Conservation (phyloP, 495 filamentous ascomycete species). For the Amphirosellinia nigrospora region DNA sequence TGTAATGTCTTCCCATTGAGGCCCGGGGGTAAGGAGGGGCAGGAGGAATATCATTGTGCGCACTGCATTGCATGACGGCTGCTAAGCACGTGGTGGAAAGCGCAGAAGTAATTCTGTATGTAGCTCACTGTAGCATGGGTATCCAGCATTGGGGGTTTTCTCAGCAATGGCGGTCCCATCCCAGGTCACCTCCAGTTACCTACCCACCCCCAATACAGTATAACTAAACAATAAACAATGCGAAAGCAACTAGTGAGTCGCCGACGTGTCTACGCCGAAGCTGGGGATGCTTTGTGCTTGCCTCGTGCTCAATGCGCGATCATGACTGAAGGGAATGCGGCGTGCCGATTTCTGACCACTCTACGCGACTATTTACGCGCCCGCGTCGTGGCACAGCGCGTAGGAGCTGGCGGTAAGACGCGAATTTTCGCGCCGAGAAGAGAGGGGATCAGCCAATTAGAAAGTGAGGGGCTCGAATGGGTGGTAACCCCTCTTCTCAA, state of each 20-base stretch:
- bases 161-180: neutral
- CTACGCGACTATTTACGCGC: slow-evolving; percentile 19
- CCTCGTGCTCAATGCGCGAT: neutral
- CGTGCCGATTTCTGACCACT: neutral
- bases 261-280: too few relatives aligned
- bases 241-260: slow-evolving; percentile 3
- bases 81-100: neutral
- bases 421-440: slow-evolving; percentile 25
- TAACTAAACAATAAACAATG: slow-evolving; percentile 5
- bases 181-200: neutral
- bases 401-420: slow-evolving; percentile 1
- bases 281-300: neutral
- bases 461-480: neutral
- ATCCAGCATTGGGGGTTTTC: slow-evolving; percentile 1
- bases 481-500: neutral
- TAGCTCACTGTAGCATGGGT: neutral
- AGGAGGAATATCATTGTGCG: neutral
- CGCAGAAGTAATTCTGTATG: neutral
- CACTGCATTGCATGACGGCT: neutral
- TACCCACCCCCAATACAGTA: neutral
- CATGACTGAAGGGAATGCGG: neutral
- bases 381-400: slow-evolving; percentile 6
- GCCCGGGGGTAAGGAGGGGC: neutral
- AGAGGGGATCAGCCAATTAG: neutral
- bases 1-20: slow-evolving; percentile 9